Evolutionary conservation across 371 early-diverging fungal genomes (phyloP).

Genomic region (Umbelopsis sp.): DNA sequence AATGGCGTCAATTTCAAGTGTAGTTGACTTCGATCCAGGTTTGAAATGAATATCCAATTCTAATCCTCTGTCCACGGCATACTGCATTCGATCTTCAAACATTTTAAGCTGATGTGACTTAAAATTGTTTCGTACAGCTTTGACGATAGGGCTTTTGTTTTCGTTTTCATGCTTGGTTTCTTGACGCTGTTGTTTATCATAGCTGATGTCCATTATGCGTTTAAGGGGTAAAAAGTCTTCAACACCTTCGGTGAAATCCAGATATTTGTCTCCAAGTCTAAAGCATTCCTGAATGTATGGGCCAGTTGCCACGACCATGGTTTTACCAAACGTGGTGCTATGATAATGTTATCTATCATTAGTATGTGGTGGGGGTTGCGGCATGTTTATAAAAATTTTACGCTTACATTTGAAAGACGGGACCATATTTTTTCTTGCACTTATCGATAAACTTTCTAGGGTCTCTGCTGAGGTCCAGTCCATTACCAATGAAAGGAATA

Average conservation of each 20-base stretch:
- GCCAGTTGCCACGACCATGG: slow-evolving; percentile 22
- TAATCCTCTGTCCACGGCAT: slow-evolving; percentile 24
- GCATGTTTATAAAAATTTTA: not conserved
- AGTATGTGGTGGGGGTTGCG: not conserved
- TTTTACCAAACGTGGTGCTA: slow-evolving; percentile 6
- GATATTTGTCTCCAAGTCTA: slow-evolving; percentile 1
- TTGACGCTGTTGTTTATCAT: slow-evolving; percentile 22
- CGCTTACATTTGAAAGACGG: slow-evolving; percentile 23
- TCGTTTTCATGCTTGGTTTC: slow-evolving; percentile 14
- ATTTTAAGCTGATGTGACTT: slow-evolving; percentile 35
- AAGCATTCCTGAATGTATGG: slow-evolving; percentile 22
- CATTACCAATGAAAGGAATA: not conserved
- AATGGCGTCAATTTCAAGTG: slow-evolving; percentile 23
- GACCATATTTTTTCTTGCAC: not conserved
- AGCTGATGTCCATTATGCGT: slow-evolving; percentile 20
- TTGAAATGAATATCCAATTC: slow-evolving; percentile 24
- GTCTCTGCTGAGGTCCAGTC: not conserved
- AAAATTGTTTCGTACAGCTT: slow-evolving; percentile 40
- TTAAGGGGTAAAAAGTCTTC: slow-evolving; percentile 22
- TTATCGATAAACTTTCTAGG: not conserved
- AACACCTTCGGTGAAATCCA: slow-evolving; percentile 25
- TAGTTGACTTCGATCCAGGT: slow-evolving; percentile 25
- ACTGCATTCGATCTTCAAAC: slow-evolving; percentile 38
- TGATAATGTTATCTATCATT: not conserved
- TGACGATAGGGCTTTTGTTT: slow-evolving; percentile 15